Evolutionary conservation across 805 yeast genomes (phyloP).

Genomic region (Yarrowia bubula): DNA sequence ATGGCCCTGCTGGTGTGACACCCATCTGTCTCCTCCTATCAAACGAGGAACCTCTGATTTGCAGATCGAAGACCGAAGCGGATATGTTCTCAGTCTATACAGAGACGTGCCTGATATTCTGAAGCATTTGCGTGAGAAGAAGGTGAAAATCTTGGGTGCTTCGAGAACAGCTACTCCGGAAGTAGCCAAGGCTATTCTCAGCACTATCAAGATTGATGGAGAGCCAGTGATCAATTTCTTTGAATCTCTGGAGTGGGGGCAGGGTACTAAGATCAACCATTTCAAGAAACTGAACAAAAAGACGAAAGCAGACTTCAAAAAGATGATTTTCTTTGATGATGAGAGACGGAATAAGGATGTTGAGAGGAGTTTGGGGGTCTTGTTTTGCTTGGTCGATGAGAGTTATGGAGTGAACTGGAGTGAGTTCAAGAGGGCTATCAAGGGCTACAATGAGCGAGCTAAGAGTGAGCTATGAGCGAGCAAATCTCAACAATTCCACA

Average conservation of each 20-base stretch:
- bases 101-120: conserved; percentile 68
- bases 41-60: conserved; percentile 40
- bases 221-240: conserved; percentile 53
- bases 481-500: too few relatives aligned
- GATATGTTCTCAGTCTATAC: conserved; percentile 57
- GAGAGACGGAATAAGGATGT: conserved; percentile 78
- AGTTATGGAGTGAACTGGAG: conserved; percentile 55
- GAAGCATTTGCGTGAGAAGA: conserved; percentile 48
- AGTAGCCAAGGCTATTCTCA: conserved; percentile 65
- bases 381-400: conserved; percentile 61
- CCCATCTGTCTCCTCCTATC: conserved; percentile 61
- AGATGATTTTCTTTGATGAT: conserved; percentile 73
- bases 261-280: conserved; percentile 53
- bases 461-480: background rate
- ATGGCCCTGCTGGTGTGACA: conserved; percentile 87
- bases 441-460: conserved; percentile 35
- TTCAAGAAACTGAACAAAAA: conserved; percentile 43
- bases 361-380: conserved; percentile 58
- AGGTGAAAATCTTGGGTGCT: conserved; percentile 57
- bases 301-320: conserved; percentile 47
- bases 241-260: conserved; percentile 43
- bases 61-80: conserved; percentile 52
- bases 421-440: conserved; percentile 43
- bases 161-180: conserved; percentile 76
- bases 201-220: conserved; percentile 52